Conservation (phyloP, 176 grass and related monocot species). For the Triticum monococcum region DNA sequence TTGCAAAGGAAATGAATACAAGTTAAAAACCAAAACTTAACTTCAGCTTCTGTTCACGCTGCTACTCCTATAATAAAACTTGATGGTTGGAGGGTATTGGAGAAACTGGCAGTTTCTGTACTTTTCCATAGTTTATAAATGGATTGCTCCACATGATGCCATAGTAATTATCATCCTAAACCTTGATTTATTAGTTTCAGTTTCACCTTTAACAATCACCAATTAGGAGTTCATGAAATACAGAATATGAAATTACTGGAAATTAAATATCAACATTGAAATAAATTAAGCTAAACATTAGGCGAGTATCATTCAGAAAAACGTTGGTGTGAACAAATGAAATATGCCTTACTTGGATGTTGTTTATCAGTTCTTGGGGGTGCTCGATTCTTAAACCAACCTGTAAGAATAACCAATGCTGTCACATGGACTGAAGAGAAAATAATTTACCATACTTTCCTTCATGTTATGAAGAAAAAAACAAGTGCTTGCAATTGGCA, state of each 20-base stretch:
- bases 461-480: not conserved
- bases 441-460: slow-evolving; percentile 20
- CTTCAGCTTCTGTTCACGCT: not conserved
- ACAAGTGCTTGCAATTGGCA: slow-evolving; percentile 10
- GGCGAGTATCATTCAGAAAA: slow-evolving; percentile 7
- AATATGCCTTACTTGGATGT: slow-evolving; percentile 77
- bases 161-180: not conserved
- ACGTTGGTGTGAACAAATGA: slow-evolving; percentile 3
- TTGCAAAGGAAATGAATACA: slow-evolving; percentile 23
- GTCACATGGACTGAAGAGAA: slow-evolving; percentile 14
- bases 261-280: slow-evolving; percentile 18
- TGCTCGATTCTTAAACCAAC: slow-evolving; percentile 96
- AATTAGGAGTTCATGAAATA: not conserved
- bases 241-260: slow-evolving; percentile 7
- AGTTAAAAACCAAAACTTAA: not conserved
- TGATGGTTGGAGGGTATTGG: not conserved
- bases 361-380: slow-evolving; percentile 90
- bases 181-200: not conserved
- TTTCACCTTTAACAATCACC: not conserved
- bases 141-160: not conserved
- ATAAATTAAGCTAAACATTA: not conserved
- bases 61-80: slow-evolving; percentile 5
- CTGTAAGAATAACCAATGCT: slow-evolving; percentile 39
- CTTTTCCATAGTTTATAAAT: slow-evolving; percentile 14
- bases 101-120: not conserved